Percentiles rank a stretch among this genome's conserved stretches.
These are phyloP conservation scores for Alternaria viburni DNA, from an alignment of 2,329 filamentous ascomycete genomes.

Conservation along the genomic window DNA sequence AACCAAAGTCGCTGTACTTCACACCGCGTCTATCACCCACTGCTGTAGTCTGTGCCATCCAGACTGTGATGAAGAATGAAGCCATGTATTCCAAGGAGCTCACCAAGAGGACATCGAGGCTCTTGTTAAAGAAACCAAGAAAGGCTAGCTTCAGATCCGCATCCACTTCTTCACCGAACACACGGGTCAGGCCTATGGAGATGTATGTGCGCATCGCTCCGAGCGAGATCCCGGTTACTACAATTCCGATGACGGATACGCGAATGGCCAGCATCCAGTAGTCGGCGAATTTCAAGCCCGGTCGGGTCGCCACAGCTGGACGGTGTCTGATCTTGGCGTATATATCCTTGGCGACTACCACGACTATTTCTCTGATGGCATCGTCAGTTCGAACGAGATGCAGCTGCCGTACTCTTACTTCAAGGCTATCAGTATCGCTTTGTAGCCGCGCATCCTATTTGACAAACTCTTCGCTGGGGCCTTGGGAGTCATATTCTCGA, in stretches of 20 bases:
- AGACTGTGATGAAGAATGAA: neutral
- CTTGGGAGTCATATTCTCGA: neutral
- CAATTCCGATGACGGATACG: neutral
- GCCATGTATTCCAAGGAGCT: conserved; percentile 7
- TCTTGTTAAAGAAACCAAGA: conserved; percentile 9
- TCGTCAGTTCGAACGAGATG: neutral
- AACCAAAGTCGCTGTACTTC: conserved; percentile 3
- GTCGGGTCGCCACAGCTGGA: neutral
- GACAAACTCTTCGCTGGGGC: neutral
- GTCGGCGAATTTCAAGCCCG: neutral
- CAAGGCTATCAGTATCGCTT: neutral
- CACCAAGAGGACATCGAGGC: conserved; percentile 4
- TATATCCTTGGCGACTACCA: neutral
- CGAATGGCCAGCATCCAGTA: neutral
- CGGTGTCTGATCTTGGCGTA: neutral
- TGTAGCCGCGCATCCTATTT: neutral
- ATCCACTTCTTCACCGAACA: neutral
- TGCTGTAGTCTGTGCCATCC: neutral
- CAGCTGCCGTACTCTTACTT: neutral
- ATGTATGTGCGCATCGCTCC: neutral
- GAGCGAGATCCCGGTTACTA: neutral
- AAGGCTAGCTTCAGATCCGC: conserved; percentile 6
- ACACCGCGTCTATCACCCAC: neutral
- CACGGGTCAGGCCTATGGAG: neutral
- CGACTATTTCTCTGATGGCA: neutral